Conservation (phyloP, 1,139 yeast genomes). For the Wickerhamomyces sp. region DNA sequence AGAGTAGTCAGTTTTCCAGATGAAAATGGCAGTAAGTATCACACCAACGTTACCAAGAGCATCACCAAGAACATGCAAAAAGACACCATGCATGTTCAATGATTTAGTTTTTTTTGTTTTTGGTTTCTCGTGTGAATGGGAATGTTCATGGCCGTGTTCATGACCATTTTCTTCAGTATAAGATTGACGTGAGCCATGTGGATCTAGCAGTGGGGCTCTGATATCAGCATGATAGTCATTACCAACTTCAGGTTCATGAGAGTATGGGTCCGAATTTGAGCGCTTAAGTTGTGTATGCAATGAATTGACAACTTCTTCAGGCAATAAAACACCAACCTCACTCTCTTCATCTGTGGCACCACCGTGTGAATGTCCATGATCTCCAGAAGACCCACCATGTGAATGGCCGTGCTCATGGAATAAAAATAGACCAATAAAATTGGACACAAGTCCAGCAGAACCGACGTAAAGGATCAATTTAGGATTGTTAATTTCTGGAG, state of each 20-base stretch:
- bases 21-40: constrained; percentile 79
- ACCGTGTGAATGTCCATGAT: constrained; percentile 41
- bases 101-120: constrained; percentile 43
- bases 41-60: constrained; percentile 96
- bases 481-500: constrained; percentile 76
- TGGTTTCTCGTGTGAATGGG: constrained; percentile 12
- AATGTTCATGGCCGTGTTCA: constrained; percentile 34
- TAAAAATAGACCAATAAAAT: constrained; percentile 73
- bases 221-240: constrained; percentile 4
- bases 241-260: constrained; percentile 3
- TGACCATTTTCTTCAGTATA: constrained; percentile 8
- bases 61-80: constrained; percentile 91
- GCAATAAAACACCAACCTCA: constrained; percentile 23
- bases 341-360: constrained; percentile 18
- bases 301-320: constrained; percentile 26
- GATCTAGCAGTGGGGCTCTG: neutral
- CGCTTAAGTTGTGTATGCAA: constrained; percentile 12
- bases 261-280: constrained; percentile 10
- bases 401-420: constrained; percentile 90
- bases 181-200: constrained; percentile 5
- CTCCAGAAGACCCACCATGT: constrained; percentile 39
- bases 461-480: constrained; percentile 79
- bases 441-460: constrained; percentile 72
- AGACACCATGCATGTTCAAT: constrained; percentile 95
- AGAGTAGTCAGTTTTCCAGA: constrained; percentile 86